Conservation (phyloP, 2,329 filamentous ascomycete species). For the Rasamsonia emersonii region DNA sequence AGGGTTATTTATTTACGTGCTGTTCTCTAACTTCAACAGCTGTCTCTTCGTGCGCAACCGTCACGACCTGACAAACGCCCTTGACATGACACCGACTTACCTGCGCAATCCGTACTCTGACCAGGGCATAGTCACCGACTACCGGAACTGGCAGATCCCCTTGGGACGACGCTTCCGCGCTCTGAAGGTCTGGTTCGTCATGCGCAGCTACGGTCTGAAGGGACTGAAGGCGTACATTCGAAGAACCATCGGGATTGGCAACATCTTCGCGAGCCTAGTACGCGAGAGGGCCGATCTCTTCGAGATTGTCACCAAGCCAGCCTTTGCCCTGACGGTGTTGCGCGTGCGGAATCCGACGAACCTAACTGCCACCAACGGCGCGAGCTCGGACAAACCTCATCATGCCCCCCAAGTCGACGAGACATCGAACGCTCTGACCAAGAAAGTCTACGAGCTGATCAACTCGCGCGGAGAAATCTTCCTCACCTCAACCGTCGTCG, state of each 20-base stretch:
- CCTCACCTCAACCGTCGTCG: slow-evolving; percentile 67
- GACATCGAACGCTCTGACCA: slow-evolving; percentile 59
- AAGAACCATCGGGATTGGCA: slow-evolving; percentile 59
- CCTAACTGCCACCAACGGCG: slow-evolving; percentile 4
- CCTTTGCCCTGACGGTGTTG: slow-evolving; percentile 73
- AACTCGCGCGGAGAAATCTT: slow-evolving; percentile 71
- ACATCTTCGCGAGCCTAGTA: slow-evolving; percentile 58
- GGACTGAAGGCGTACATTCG: slow-evolving; percentile 68
- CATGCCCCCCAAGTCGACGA: slow-evolving; percentile 32
- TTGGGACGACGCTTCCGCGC: slow-evolving; percentile 80
- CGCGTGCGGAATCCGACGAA: slow-evolving; percentile 44
- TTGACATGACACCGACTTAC: slow-evolving; percentile 73
- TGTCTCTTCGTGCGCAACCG: slow-evolving; percentile 72
- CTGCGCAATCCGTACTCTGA: slow-evolving; percentile 75
- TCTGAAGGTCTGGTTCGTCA: slow-evolving; percentile 91
- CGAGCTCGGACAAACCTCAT: slow-evolving; percentile 22
- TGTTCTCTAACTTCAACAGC: slow-evolving; percentile 40
- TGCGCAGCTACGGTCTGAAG: slow-evolving; percentile 69
- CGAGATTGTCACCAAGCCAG: slow-evolving; percentile 62
- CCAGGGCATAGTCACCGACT: slow-evolving; percentile 79
- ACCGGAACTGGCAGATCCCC: slow-evolving; percentile 95
- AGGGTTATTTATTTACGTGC: background rate
- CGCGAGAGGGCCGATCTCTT: slow-evolving; percentile 59
- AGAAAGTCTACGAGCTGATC: slow-evolving; percentile 64
- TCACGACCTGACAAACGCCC: slow-evolving; percentile 65